These are phyloP conservation scores for Forsythia viridissima DNA, from an alignment of 257 asterid species.

Conservation along the genomic window DNA sequence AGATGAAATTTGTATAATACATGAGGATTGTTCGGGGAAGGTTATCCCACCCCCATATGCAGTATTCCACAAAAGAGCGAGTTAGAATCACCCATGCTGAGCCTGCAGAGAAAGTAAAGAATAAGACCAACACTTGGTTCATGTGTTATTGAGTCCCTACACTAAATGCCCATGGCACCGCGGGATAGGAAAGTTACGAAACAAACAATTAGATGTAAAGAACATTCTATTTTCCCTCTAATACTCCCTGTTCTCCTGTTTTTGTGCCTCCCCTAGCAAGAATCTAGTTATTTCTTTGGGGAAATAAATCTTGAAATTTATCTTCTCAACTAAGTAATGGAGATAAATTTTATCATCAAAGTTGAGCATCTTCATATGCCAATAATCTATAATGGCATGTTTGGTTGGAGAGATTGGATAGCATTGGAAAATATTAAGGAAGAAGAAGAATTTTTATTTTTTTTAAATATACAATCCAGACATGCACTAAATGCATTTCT, in stretches of 20 bases:
- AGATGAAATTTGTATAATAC: constrained; percentile 85
- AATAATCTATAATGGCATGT: too few relatives aligned
- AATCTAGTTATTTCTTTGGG: too few relatives aligned
- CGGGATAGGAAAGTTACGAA: too few relatives aligned
- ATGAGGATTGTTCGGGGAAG: constrained; percentile 89
- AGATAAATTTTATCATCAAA: too few relatives aligned
- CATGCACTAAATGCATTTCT: constrained; percentile 1
- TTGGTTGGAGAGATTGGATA: too few relatives aligned
- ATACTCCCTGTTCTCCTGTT: too few relatives aligned
- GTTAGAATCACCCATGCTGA: constrained; percentile 96
- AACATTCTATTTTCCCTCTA: too few relatives aligned
- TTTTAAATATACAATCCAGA: not conserved
- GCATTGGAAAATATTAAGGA: not conserved
- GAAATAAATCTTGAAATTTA: too few relatives aligned
- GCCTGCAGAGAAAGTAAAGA: constrained; percentile 46
- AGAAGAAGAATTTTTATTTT: not conserved
- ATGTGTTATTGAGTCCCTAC: not conserved
- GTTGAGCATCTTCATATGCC: not conserved
- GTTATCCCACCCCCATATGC: constrained; percentile 98
- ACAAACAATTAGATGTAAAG: too few relatives aligned
- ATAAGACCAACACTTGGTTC: not conserved
- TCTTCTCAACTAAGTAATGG: too few relatives aligned
- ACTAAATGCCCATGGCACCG: too few relatives aligned
- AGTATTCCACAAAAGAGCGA: constrained; percentile 83
- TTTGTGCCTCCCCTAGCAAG: too few relatives aligned